Conservation (phyloP, 2,329 filamentous ascomycete genomes). For the Sordariomycetes sp. region DNA sequence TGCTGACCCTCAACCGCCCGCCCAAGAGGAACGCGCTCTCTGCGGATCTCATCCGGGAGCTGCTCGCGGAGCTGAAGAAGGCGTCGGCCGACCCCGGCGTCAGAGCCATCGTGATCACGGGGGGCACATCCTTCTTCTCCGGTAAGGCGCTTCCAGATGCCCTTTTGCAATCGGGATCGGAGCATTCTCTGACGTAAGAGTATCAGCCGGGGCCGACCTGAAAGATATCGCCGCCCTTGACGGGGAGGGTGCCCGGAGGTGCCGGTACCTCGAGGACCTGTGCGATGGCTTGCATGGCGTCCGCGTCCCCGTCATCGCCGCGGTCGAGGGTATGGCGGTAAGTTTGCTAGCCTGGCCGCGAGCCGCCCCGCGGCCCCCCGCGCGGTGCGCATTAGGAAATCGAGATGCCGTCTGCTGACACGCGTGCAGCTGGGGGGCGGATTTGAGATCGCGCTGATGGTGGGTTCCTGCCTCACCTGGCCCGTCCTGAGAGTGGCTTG, state of each 20-base stretch:
- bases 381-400: background rate
- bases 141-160: conserved; percentile 15
- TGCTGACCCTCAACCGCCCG: conserved; percentile 42
- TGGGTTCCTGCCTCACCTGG: conserved; percentile 13
- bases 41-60: conserved; percentile 33
- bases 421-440: conserved; percentile 32
- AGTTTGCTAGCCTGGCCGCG: too few species aligned
- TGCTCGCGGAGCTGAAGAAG: conserved; percentile 19
- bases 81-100: conserved; percentile 15
- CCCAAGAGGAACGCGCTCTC: conserved; percentile 50
- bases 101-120: conserved; percentile 25
- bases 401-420: background rate
- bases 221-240: conserved; percentile 22
- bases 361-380: too few species aligned
- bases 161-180: background rate
- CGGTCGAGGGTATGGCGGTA: conserved; percentile 38
- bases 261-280: conserved; percentile 29
- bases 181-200: background rate
- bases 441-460: conserved; percentile 36
- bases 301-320: conserved; percentile 35
- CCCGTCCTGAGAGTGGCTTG: background rate
- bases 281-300: conserved; percentile 20
- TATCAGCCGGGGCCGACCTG: conserved; percentile 22
- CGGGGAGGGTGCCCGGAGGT: conserved; percentile 17
- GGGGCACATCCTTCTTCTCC: conserved; percentile 22